phyloP scores from a whole-genome alignment of 176 grass and related monocot species.

The Thalia dealbata region DNA sequence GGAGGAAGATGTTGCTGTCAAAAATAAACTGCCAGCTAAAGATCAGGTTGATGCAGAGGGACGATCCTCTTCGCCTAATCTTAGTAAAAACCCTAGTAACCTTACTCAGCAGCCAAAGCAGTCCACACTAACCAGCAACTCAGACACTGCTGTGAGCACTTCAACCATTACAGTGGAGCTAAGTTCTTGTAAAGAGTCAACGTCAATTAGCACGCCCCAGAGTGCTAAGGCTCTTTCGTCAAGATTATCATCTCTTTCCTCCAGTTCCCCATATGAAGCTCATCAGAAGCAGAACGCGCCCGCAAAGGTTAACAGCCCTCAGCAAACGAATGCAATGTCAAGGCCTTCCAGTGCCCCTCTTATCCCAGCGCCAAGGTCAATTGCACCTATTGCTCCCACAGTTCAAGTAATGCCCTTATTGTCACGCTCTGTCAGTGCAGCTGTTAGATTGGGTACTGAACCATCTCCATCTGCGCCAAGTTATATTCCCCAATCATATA shows the following conservation, averaged over 20 bases:
- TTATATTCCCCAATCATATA: slow-evolving; percentile 53
- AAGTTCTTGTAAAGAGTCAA: slow-evolving; percentile 21
- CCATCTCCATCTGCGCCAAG: slow-evolving; percentile 26
- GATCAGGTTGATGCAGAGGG: slow-evolving; percentile 43
- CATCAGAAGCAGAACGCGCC: slow-evolving; percentile 18
- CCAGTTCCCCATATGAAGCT: slow-evolving; percentile 27
- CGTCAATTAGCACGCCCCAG: slow-evolving; percentile 26
- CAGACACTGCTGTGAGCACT: slow-evolving; percentile 11
- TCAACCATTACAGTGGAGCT: slow-evolving; percentile 13
- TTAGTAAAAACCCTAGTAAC: slow-evolving; percentile 40
- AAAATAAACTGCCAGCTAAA: slow-evolving; percentile 41
- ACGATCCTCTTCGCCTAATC: slow-evolving; percentile 30
- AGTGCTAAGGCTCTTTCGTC: slow-evolving; percentile 24
- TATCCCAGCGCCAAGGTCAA: slow-evolving; percentile 40
- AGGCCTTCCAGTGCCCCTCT: slow-evolving; percentile 69
- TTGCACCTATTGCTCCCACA: slow-evolving; percentile 24
- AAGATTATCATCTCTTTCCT: slow-evolving; percentile 19
- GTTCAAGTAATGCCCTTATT: slow-evolving; percentile 37
- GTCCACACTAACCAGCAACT: slow-evolving; percentile 26
- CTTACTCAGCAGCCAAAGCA: slow-evolving; percentile 45
- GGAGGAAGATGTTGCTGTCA: slow-evolving; percentile 40
- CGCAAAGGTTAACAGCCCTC: slow-evolving; percentile 22
- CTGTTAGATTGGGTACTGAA: slow-evolving; percentile 35
- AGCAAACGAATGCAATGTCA: slow-evolving; percentile 26
- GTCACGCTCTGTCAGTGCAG: slow-evolving; percentile 34